A percentile compares a stretch with the other conserved stretches of the same genome.
Conservation (phyloP, 2,329 filamentous ascomycete species). For the Calonectria honghensis region DNA sequence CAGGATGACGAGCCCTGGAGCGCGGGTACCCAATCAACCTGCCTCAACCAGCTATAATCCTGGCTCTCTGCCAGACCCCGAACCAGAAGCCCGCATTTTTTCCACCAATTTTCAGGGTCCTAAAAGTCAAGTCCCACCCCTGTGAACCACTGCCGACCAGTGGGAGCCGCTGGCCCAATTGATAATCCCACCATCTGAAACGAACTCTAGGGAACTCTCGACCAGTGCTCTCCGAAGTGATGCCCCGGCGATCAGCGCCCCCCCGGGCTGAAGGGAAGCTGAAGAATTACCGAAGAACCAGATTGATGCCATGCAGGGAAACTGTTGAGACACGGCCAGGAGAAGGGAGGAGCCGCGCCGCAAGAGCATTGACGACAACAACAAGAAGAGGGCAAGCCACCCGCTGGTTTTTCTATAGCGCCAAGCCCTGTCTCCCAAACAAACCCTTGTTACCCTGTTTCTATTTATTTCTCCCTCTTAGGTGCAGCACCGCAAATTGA, state of each 20-base stretch:
- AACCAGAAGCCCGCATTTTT: background rate
- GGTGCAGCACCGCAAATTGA: background rate
- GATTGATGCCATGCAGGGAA: background rate
- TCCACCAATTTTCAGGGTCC: slow-evolving; percentile 36
- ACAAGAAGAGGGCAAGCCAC: slow-evolving; percentile 8
- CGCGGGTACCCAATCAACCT: slow-evolving; percentile 14
- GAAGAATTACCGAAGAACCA: slow-evolving; percentile 5
- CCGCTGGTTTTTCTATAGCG: slow-evolving; percentile 6
- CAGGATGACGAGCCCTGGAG: slow-evolving; percentile 4
- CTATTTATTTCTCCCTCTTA: slow-evolving; percentile 10
- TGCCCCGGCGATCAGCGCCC: background rate
- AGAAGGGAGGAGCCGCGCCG: slow-evolving; percentile 28
- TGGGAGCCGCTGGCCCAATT: slow-evolving; percentile 2
- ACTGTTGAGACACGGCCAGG: slow-evolving; percentile 28
- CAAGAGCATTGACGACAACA: background rate
- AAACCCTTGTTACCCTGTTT: slow-evolving; percentile 27
- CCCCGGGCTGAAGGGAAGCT: background rate
- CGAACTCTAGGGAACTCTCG: slow-evolving; percentile 24
- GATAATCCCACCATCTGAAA: slow-evolving; percentile 34
- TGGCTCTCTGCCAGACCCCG: background rate
- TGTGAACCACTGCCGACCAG: slow-evolving; percentile 30
- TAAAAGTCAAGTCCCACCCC: slow-evolving; percentile 29
- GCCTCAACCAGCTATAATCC: background rate
- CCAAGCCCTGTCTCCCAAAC: slow-evolving; percentile 21
- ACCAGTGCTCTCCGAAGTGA: slow-evolving; percentile 22